Percentiles rank a stretch among this genome's conserved stretches.
phyloP scores from a whole-genome alignment of 23 red algal genomes.

The Gracilaria vermiculophylla region DNA sequence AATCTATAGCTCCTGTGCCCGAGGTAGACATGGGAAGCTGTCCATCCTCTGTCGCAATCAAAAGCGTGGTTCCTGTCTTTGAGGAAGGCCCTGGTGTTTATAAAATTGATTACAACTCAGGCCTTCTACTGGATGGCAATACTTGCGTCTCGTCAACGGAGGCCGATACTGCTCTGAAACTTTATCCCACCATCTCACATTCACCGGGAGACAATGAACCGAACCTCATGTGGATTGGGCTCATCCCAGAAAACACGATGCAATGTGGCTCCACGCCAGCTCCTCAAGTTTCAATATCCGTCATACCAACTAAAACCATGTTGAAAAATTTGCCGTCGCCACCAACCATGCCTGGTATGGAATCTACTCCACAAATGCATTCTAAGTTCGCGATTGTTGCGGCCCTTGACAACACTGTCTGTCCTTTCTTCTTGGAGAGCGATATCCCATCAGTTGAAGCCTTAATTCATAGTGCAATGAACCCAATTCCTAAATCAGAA shows the following conservation, averaged over 20 bases:
- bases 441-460: neutral
- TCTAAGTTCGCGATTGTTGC: neutral
- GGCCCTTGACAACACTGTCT: neutral
- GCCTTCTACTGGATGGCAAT: neutral
- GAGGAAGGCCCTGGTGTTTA: neutral
- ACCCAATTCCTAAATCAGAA: neutral
- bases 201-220: neutral
- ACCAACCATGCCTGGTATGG: neutral
- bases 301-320: neutral
- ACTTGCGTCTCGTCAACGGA: neutral
- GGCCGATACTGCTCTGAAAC: neutral
- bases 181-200: neutral
- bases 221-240: neutral
- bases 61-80: neutral
- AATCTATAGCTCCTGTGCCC: neutral
- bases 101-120: neutral
- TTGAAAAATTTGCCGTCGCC: neutral
- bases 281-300: neutral
- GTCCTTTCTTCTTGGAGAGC: neutral
- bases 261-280: neutral
- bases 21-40: neutral
- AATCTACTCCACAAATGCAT: neutral
- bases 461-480: neutral
- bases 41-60: neutral
- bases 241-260: neutral